Base-by-base conservation (phyloP, 108 stramenopile species). In the Nitzschia sp. region DNA sequence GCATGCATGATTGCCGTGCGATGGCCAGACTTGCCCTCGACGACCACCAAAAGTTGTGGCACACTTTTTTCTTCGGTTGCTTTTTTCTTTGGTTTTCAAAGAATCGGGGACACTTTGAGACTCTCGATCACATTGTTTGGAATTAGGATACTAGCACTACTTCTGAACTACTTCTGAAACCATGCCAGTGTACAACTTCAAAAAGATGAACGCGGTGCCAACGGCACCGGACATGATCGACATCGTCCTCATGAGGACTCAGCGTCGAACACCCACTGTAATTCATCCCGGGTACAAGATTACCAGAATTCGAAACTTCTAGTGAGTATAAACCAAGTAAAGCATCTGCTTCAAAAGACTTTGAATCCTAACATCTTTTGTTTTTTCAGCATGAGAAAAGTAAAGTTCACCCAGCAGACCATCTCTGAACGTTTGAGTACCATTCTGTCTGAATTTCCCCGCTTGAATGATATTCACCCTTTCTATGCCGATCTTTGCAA, bases 401-500 rank as follows among this genome's bases (percentile, higher is more conserved):
- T 99, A 73, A 98, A 98, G 69, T 98, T 98, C 83, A 97, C 98
- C 24, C 96, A 97, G 70, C 95, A 98, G 80, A 97, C 93, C 40
- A 95, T 97, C 58, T 83, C 87, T 26, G 98, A 98, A 65, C 75
- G 95, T 15, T 85, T 99, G 17, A 88, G 91, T 9, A 67, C 67
- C 39, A 97, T 98, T 65, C 76, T 99, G 56, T 79, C 82, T 19
- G 97, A 98, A 72, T 99, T 99, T 70, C 99, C 99, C 53, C 91
- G 97, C 52, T 89, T 99, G 15, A 96, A 95, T 50, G 98, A 99
- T 78, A 95, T 99, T 65, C 98, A 99, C 73, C 98, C 98, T 17
- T 99, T 99, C 75, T 98, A 98, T 77, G 94, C 95, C n/a, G 98
- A 99, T 80, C 91, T 99, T 38, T 96, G 97, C 63, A 98, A 98